Base-by-base conservation (phyloP, 2,329 filamentous ascomycete species). In the Elsinoe necatrix region DNA sequence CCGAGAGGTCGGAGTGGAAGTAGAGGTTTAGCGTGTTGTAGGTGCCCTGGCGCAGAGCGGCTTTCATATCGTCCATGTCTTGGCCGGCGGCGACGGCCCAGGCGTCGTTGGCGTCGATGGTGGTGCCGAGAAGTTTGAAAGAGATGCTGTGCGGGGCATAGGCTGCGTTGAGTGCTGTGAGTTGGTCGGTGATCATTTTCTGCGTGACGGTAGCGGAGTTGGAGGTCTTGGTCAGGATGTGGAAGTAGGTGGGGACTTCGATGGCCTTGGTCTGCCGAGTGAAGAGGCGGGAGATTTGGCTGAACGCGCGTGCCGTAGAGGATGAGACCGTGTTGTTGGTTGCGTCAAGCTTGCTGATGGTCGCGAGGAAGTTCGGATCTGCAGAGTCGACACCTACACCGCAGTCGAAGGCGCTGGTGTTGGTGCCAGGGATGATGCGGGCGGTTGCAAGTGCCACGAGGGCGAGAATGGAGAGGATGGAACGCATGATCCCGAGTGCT, bases 11-110 rank as follows among this genome's bases (percentile, higher is more conserved):
- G 29, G 76, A 77, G 66, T 82, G 77, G 70, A 82, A 82, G 69
- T 82, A 83, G 58, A 83, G 70, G 66, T 83, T 83, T 34, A 82
- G 72, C 1, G 75, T 74, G 37, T 63, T 60, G 67, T 83, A 83
- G 37, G 66, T 75, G 54, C 80, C 80, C 58, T 73, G 69, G 20
- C 79, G 77, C 1, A 82, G 74, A 1, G 74, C 66, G 21, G 67
- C 65, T 66, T 82, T 83, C 76, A 82, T 79, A 8, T 61, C 71
- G 47, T 74, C 64, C 61, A 77, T 75, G 63, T 76, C 73, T 21
- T 66, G 66, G 56, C 74, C 76, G 31, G 70, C 71, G 55, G 69
- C 73, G 16, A 70, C 64, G 29, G 80, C 79, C 80, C 80, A 82
- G 45, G 68, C 69, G 61, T 80, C 74, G 68, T 81, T 81, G 57